These are phyloP conservation scores for Dalechampia spathulata DNA, from an alignment of 441 rosid species.

Conservation along the genomic window DNA sequence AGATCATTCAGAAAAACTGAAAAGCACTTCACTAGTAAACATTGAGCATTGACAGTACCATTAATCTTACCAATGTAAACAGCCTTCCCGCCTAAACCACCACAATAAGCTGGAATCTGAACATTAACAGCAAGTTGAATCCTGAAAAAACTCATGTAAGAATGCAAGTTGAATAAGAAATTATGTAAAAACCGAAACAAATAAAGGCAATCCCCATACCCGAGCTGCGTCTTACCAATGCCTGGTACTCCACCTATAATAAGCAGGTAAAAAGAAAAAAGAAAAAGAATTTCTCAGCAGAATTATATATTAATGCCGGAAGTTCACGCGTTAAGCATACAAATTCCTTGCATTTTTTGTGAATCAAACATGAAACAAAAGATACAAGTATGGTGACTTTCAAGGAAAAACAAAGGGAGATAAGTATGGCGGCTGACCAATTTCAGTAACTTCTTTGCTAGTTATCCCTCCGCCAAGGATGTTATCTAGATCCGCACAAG, in stretches of 20 bases:
- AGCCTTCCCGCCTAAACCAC: conserved; percentile 91
- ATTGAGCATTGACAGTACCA: background rate
- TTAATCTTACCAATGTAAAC: conserved; percentile 60
- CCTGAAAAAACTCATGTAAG: conserved; percentile 34
- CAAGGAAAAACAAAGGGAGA: background rate
- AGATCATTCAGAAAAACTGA: background rate
- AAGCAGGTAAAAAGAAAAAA: background rate
- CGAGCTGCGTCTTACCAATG: conserved; percentile 94
- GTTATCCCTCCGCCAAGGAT: conserved; percentile 85
- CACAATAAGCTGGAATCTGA: conserved; percentile 72
- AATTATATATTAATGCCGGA: background rate
- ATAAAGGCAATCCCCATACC: conserved; percentile 39
- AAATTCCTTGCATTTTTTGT: background rate
- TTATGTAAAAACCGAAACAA: background rate
- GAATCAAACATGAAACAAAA: too few species aligned
- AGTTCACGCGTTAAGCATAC: background rate
- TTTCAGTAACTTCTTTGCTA: conserved; percentile 91
- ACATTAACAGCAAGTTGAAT: conserved; percentile 93
- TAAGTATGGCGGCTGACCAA: conserved; percentile 36
- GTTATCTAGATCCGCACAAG: conserved; percentile 69
- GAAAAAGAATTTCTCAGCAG: background rate
- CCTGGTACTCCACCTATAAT: conserved; percentile 83
- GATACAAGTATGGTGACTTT: too few species aligned
- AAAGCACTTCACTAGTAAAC: background rate
- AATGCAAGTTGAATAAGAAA: background rate